Base-by-base conservation (phyloP, 2,329 filamentous ascomycete species). In the Chaetomium sp. region DNA sequence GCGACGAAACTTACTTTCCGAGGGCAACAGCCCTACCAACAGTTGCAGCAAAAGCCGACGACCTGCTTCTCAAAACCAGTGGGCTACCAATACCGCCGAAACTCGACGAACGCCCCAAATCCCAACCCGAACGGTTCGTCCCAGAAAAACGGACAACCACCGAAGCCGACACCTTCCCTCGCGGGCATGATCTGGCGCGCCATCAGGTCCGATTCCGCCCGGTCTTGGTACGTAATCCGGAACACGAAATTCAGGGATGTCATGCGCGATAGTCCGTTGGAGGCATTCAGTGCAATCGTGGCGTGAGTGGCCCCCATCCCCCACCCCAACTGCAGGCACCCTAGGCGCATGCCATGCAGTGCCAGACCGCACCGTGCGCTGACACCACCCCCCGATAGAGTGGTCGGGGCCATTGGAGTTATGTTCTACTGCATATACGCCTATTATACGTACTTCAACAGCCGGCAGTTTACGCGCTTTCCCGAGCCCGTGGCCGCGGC, bases 401-500 rank as follows among this genome's bases (percentile, higher is more conserved):
- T 78, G 35, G 65, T 64, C 6, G 67, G 61, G 10, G 59, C 68
- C 9, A 62, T 66, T 14, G 67, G 65, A 44, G 64, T 71, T n/a
- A 59, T 68, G 7, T 66, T 64, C 33, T 77, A 76, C 62, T 67
- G 71, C 32, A 60, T 69, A 38, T 71, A 70, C 57, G 67, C 76
- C 49, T 82, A 81, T 69, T 77, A 80, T 59, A 72, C 72, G 61
- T 79, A 79, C 61, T 83, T 82, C 67, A 77, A 82, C 64, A 74
- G 77, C 52, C 66, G 71, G 34, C 75, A 81, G 56, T 80, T 82
- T 64, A 81, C 78, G 50, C 74, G 72, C 56, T 83, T 78, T 67
- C 89, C 89, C 2, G 81, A 87, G 43, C 78, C 84, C 1, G 84
- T 92, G 37, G 88, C 88, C 8, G 85, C 87, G 65, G 84, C 88